Evolutionary conservation across 176 grass and related monocot genomes (phyloP).

Genomic region (Musa schizocarpa): DNA sequence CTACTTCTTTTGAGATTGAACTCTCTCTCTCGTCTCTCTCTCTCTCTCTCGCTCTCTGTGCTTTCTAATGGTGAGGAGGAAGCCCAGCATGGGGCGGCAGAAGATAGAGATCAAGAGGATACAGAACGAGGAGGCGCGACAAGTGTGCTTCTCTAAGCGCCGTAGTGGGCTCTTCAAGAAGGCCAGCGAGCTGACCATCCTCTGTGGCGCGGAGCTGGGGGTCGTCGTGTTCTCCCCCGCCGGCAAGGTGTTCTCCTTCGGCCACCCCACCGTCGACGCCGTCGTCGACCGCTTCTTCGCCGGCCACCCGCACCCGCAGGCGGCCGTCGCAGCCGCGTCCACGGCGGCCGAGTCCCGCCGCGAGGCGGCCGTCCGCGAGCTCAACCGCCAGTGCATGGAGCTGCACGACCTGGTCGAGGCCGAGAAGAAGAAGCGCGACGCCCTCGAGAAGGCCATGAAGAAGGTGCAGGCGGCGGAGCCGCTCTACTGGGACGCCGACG

Average conservation of each 20-base stretch:
- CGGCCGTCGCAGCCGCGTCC: neutral
- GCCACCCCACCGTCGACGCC: constrained; percentile 25
- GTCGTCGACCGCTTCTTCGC: constrained; percentile 21
- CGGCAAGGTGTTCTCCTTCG: constrained; percentile 30
- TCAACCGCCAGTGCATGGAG: constrained; percentile 23
- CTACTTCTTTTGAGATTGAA: neutral
- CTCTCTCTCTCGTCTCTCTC: neutral
- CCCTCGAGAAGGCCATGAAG: constrained; percentile 6
- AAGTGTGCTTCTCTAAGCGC: constrained; percentile 31
- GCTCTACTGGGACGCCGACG: constrained; percentile 16
- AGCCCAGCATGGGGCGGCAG: constrained; percentile 22
- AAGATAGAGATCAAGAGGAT: constrained; percentile 33
- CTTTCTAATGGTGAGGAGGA: neutral
- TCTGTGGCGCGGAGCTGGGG: constrained; percentile 21
- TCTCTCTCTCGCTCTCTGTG: neutral
- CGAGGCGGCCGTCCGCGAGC: constrained; percentile 11
- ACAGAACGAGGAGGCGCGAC: constrained; percentile 30
- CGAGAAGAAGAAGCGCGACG: constrained; percentile 18
- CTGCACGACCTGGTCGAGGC: constrained; percentile 15
- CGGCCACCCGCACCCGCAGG: neutral
- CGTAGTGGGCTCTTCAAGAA: constrained; percentile 24
- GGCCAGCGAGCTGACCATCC: constrained; percentile 26
- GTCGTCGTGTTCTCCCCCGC: constrained; percentile 25
- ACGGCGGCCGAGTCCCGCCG: neutral
- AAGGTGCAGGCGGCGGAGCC: neutral